Percentiles rank a stretch among this genome's conserved stretches.
Evolutionary conservation across 768 basidiomycete genomes (phyloP).

Genomic region (Naematelia encephala): DNA sequence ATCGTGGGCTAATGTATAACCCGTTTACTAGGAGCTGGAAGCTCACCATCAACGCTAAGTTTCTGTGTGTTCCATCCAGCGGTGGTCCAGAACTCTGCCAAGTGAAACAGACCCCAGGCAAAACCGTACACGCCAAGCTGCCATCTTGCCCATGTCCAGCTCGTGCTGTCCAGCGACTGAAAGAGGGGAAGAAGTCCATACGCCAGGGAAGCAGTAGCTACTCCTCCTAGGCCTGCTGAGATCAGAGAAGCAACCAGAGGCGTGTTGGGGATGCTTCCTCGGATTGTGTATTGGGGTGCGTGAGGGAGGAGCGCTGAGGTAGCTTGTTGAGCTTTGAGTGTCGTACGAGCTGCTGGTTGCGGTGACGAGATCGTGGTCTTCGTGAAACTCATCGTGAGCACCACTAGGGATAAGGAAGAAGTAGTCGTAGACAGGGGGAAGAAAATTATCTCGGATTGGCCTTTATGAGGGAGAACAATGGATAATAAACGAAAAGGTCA

Average conservation of each 20-base stretch:
- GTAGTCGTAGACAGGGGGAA: no score
- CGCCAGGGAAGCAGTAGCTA: constrained; percentile 61
- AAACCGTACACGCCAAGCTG: constrained; percentile 80
- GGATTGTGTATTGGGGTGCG: constrained; percentile 46
- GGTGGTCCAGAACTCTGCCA: constrained; percentile 90
- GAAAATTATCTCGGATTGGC: no score
- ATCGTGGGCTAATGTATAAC: neutral
- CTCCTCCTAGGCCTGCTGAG: constrained; percentile 76
- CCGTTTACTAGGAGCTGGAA: neutral
- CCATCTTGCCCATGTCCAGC: constrained; percentile 63
- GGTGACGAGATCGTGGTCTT: constrained; percentile 9
- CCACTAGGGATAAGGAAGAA: no score
- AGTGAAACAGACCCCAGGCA: constrained; percentile 83
- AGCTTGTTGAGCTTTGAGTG: neutral
- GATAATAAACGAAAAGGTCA: no score
- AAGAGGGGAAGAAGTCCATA: constrained; percentile 28
- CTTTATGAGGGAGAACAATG: no score
- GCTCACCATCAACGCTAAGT: constrained; percentile 87
- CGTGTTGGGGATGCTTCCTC: constrained; percentile 80
- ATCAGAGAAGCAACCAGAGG: constrained; percentile 72
- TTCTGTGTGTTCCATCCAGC: constrained; percentile 93
- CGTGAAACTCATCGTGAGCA: constrained; percentile 6
- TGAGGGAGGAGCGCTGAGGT: constrained; percentile 22
- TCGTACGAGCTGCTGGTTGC: neutral
- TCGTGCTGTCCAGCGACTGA: constrained; percentile 7